Evolutionary conservation across 2,329 filamentous ascomycete species (phyloP).

Genomic region (Alternaria sp.): DNA sequence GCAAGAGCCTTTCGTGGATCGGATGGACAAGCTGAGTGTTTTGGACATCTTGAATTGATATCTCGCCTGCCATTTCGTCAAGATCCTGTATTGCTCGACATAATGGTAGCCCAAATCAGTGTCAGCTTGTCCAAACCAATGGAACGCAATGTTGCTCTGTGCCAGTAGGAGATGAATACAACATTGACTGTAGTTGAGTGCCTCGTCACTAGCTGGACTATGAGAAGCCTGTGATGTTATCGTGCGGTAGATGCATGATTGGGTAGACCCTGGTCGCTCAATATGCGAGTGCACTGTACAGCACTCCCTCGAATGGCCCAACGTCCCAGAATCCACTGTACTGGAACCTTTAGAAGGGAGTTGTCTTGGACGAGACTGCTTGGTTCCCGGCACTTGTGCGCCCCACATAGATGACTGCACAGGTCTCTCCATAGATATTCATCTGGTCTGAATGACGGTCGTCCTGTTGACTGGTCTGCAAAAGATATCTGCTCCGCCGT

Average conservation of each 20-base stretch:
- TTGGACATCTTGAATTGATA: background rate
- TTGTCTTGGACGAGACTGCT: background rate
- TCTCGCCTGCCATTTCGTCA: background rate
- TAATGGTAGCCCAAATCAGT: background rate
- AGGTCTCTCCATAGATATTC: background rate
- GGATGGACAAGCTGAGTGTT: background rate
- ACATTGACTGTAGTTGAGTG: background rate
- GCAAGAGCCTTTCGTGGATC: background rate
- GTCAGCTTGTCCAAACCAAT: background rate
- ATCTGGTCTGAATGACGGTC: background rate
- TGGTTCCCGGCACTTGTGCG: background rate
- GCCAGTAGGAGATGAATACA: background rate
- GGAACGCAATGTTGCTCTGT: background rate
- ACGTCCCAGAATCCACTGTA: background rate
- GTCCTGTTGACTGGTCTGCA: background rate
- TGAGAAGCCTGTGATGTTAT: background rate
- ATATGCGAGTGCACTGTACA: slow-evolving; percentile 5
- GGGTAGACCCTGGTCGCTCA: slow-evolving; percentile 2
- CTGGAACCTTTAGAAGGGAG: background rate
- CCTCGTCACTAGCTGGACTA: background rate
- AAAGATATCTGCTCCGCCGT: background rate
- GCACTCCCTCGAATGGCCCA: background rate
- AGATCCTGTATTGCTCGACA: background rate
- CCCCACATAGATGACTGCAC: background rate
- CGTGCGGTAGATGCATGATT: background rate